Evolutionary conservation across 768 basidiomycete genomes (phyloP), one percentile per base, ranked within the genome.

Genomic region (Dacryopinax spathularia): DNA sequence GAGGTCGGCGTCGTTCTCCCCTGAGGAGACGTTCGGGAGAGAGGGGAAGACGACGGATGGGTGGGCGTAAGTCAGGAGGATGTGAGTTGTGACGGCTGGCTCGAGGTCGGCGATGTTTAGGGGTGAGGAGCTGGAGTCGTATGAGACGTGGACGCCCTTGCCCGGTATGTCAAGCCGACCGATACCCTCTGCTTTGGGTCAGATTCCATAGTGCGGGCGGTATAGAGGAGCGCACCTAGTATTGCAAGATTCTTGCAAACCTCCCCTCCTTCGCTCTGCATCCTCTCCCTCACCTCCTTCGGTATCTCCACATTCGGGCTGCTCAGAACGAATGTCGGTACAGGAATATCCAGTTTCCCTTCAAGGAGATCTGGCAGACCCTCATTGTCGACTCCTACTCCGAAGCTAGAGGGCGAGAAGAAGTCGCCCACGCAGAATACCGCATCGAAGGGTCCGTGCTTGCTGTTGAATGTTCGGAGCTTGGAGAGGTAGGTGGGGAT

Each of bases 311-410:
- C 83, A 67, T 84, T 76, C 62, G 84, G 82, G 18, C 94, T 94
- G 72, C 92, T 86, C 82, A 92, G 93, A 64, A 96, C 84, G 76
- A 95, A 97, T 68, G 91, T 93, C 70, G 90, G 88, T 18, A 95
- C 75, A 12, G 94, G 90, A 31, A 85, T 91, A 76, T 86, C 81
- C 34, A 92, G 70, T 25, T 77, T 74, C 0, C 88, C 93, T 9
- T 81, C 77, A 67, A 94, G 73, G 31, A 93, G 76, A 67, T 84
- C 78, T 3, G 71, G 68, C 1, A 86, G 73, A 60, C 64, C 70
- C n/a, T 67, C 68, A 15, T 73, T 73, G 13, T 67, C 72, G 1
- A 70, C 64, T 4, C 61, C 63, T 15, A 70, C 70, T 37, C 72
- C 73, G 10, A n/a, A 22, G 43, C 75, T 76, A n/a, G 76, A 70